A percentile compares a stretch with the other conserved stretches of the same genome.
phyloP scores from a whole-genome alignment of 2,329 filamentous ascomycete species.

The Hypocrella siamensis region DNA sequence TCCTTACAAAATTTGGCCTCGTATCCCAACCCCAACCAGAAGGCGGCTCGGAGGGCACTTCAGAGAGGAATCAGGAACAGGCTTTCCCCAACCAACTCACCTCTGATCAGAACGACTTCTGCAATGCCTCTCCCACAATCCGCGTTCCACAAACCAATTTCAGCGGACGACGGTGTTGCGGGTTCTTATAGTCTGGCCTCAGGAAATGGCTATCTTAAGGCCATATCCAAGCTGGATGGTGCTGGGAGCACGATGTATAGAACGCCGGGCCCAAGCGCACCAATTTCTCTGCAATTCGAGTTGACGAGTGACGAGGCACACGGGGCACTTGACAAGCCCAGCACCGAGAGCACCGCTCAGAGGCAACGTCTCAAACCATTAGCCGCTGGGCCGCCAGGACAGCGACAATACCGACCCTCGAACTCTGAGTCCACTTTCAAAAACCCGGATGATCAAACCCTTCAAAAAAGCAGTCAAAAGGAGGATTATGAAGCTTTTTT shows the following conservation, averaged over 20 bases:
- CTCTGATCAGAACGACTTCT: slow-evolving; percentile 1
- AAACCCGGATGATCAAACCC: slow-evolving; percentile 8
- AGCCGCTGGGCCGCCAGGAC: slow-evolving; percentile 38
- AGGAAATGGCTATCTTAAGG: slow-evolving; percentile 1
- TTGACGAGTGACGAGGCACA: slow-evolving; percentile 1
- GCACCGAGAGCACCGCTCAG: slow-evolving; percentile 25
- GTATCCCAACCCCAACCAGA: slow-evolving; percentile 38
- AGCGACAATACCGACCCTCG: slow-evolving; percentile 30
- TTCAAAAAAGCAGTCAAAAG: slow-evolving; percentile 1
- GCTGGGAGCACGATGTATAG: slow-evolving; percentile 1
- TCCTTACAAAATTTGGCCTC: slow-evolving; percentile 37
- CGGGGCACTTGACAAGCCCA: slow-evolving; percentile 7
- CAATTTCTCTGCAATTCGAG: neutral
- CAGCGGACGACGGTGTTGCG: neutral
- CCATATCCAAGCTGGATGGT: slow-evolving; percentile 1
- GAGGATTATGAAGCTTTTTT: slow-evolving; percentile 11
- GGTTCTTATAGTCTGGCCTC: neutral
- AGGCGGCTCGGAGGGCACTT: slow-evolving; percentile 31
- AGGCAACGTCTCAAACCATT: too few species aligned
- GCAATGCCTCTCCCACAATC: neutral
- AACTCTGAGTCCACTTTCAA: slow-evolving; percentile 23
- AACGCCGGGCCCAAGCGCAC: neutral
- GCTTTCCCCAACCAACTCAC: slow-evolving; percentile 3
- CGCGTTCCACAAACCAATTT: neutral
- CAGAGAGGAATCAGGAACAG: slow-evolving; percentile 14